Base-by-base conservation (phyloP, 2,329 filamentous ascomycete genomes). In the Cladosporium austrohemisphaericum region DNA sequence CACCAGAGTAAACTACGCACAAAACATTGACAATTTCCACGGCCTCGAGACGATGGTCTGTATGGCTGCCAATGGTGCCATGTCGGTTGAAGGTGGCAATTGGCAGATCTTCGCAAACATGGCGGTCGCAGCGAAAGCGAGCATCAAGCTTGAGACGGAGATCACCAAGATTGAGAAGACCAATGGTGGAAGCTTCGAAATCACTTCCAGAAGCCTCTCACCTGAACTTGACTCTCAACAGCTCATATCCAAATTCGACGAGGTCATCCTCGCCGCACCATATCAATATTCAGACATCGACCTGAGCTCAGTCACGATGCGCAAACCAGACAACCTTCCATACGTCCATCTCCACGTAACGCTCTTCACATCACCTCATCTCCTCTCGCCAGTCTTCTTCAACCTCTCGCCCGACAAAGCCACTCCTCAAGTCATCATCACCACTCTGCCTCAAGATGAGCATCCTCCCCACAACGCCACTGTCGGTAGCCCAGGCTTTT, bases 31-130 rank as follows among this genome's bases (percentile, higher is more conserved):
- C n/a, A 73, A 82, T 28, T 93, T 97, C 40, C 91, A 97, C 61
- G 93, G 89, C 0, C 71, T 98, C 1, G 89, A 94, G 61, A 83
- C 91, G 1, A 89, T 96, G 85, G 86, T 94, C 2, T 92, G 90
- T 35, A 88, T 97, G 82, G 87, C 91, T 2, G 86, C 90, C 0
- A 85, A 92, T 45, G 90, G 89, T 5, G 88, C 91, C 0, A 81
- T 90, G 65, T 76, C 85, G 14, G 79, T 97, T 1, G 69, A 79
- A 11, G 90, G 90, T 5, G 93, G 93, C 1, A 98, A 97, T 67
- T 97, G 91, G 90, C 83, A 81, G 60, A 95, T 98, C 48, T 98
- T 98, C 63, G 78, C 84, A n/a, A 72, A 76, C 36, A 94, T 96
- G 86, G 72, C 92, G 1, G 74, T 79, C 29, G 70, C 74, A 1